phyloP scores from a whole-genome alignment of 345 rosid genomes.

The Sonneratia caseolaris region DNA sequence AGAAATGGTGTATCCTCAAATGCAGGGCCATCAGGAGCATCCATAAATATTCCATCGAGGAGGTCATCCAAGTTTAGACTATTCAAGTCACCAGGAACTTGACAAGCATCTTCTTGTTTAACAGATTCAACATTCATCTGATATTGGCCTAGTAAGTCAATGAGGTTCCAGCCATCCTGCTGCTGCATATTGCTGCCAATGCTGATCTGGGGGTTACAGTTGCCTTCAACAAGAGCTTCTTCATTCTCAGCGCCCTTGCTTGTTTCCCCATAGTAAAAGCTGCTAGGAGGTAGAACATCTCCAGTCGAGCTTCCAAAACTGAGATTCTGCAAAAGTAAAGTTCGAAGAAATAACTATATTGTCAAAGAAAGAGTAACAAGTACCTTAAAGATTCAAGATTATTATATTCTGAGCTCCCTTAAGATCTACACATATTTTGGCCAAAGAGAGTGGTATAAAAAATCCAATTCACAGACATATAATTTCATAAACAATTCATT shows the following conservation, averaged over 20 bases:
- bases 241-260: conserved; percentile 27
- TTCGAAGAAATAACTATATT: background rate
- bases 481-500: background rate
- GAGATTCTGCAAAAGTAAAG: conserved; percentile 23
- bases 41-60: conserved; percentile 33
- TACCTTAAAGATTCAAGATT: background rate
- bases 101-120: conserved; percentile 25
- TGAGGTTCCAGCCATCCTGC: background rate
- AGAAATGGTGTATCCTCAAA: conserved; percentile 13
- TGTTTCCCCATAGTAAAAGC: conserved; percentile 41
- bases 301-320: conserved; percentile 22
- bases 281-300: conserved; percentile 24
- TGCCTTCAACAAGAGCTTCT: conserved; percentile 26
- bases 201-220: conserved; percentile 29
- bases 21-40: conserved; percentile 25
- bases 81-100: conserved; percentile 23
- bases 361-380: background rate
- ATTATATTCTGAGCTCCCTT: background rate
- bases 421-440: background rate
- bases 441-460: background rate
- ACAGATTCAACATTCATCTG: conserved; percentile 17
- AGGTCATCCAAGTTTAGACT: conserved; percentile 25
- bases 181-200: conserved; percentile 15
- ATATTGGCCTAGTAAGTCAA: conserved; percentile 24
- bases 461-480: background rate